Base-by-base conservation (phyloP, 257 asterid genomes). In the Lycium barbarum region DNA sequence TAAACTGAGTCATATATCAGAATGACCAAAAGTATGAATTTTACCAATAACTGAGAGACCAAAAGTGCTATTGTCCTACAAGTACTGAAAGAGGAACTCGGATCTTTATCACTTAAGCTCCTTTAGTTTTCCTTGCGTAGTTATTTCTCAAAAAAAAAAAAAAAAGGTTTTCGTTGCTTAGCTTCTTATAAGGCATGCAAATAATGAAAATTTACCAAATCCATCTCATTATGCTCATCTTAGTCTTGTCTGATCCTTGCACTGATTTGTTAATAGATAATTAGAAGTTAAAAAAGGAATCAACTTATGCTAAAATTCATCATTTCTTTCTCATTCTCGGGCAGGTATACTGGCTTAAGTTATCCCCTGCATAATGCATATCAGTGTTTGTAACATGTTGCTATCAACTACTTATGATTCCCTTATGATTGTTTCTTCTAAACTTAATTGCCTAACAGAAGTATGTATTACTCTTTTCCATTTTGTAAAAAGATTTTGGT, bases 211-310 rank as follows among this genome's bases (percentile, higher is more conserved):
- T n/a, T n/a, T n/a, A n/a, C n/a, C n/a, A n/a, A n/a, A n/a, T n/a
- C n/a, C 82, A 26, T 51, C 82, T 26, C 8, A 0, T 51, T 76
- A 0, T 76, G 47, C 63, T 53, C 9, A 2, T 3, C 26, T 51
- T 76, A 26, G 82, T 51, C 63, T 51, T 53, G 51, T 76, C 82
- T 47, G 1, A 76, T 76, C 65, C 7, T 76, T 51, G 65, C 47
- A 13, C 22, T 4, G 12, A 13, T 4, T 4, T 22, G 82, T 76
- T 26, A 14, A 51, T 0, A 8, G 47, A 53, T 76, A 53, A 51
- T 8, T 0, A 1, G 4, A 51, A 11, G 20, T 6, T 49, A n/a
- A 14, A 17, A 76, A 26, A 7, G 82, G 63, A 51, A 26, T 40
- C 47, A 26, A 4, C 65, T 53, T 74, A 51, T 13, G 47, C 65